Percentiles rank a stretch among this genome's conserved stretches.
These are phyloP conservation scores for Wallacemonas rigidus DNA, from an alignment of 208 protist species.

Conservation along the genomic window DNA sequence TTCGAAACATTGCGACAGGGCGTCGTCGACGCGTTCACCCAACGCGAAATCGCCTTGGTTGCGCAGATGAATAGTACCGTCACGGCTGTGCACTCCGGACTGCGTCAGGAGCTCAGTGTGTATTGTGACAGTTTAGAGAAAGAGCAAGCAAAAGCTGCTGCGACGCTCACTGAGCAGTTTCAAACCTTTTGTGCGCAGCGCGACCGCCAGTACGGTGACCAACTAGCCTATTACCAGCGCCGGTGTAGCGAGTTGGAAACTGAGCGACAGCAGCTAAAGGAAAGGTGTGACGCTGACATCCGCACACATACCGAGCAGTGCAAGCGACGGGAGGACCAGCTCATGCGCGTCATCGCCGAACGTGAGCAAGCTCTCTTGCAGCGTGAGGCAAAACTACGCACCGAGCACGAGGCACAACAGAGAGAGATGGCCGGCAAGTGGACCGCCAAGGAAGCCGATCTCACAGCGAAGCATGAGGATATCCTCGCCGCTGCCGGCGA, in stretches of 20 bases:
- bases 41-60: slow-evolving; percentile 29
- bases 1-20: slow-evolving; percentile 43
- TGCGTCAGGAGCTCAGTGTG: background rate
- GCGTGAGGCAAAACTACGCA: slow-evolving; percentile 44
- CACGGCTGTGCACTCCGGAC: background rate
- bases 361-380: slow-evolving; percentile 57
- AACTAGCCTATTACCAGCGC: slow-evolving; percentile 26
- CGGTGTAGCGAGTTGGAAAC: slow-evolving; percentile 38
- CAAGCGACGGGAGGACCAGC: slow-evolving; percentile 50
- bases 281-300: slow-evolving; percentile 39
- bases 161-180: slow-evolving; percentile 37
- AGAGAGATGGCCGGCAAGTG: slow-evolving; percentile 37
- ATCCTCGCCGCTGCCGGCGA: slow-evolving; percentile 39
- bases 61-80: slow-evolving; percentile 11
- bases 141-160: background rate
- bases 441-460: slow-evolving; percentile 44
- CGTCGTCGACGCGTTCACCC: slow-evolving; percentile 38
- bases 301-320: slow-evolving; percentile 32
- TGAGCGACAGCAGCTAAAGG: slow-evolving; percentile 35
- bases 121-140: background rate
- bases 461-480: slow-evolving; percentile 55
- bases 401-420: slow-evolving; percentile 36
- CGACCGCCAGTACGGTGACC: slow-evolving; percentile 40
- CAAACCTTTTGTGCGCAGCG: slow-evolving; percentile 31
- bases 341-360: slow-evolving; percentile 45